Base-by-base conservation (phyloP, 1,139 yeast species). In the Ashbya aceris region DNA sequence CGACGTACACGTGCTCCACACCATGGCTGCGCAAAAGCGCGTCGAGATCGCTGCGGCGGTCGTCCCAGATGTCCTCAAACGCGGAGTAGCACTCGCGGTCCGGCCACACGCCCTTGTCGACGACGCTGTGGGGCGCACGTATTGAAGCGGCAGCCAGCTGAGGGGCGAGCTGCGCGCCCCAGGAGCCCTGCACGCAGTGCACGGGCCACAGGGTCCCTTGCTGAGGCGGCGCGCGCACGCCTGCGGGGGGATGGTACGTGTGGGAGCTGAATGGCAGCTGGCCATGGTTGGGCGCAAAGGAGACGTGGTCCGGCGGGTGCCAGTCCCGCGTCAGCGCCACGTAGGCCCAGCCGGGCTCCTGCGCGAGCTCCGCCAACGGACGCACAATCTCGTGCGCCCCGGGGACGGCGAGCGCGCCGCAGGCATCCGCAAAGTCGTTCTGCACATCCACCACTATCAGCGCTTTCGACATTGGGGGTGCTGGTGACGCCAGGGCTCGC, bases 51-150 rank as follows among this genome's bases (percentile, higher is more conserved):
- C 96, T 87, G 38, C 75, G 68, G 53, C 83, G 80, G 29, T 74
- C 53, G 20, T 76, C 73, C 93, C 95, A 85, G 27, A 76, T 70
- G 60, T 89, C 97, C 42, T 72, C 68, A 59, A 89, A 87, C 33
- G 94, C 89, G n/a, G 95, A 85, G 56, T 87, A 89, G 60, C 81
- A 86, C 57, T 89, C 97, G 17, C 93, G 64, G 52, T 84, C 89
- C 23, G 65, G 65, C 28, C 80, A 61, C 45, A 69, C 72, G 0
- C 96, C 97, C 62, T 89, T 89, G 45, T 70, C 69, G 5, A 89
- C 77, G 1, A 76, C 45, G 36, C 44, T 55, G 45, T 50, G 61
- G 45, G 41, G 62, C 41, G 33, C 53, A 4, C 52, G 44, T 4
- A 63, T 39, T 7, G 51, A 34, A n/a, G 55, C 55, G 43, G 60